Evolutionary conservation across 73 alveolate species (phyloP), one percentile per base, ranked within the genome.

Genomic region (Durusdinium trenchii): DNA sequence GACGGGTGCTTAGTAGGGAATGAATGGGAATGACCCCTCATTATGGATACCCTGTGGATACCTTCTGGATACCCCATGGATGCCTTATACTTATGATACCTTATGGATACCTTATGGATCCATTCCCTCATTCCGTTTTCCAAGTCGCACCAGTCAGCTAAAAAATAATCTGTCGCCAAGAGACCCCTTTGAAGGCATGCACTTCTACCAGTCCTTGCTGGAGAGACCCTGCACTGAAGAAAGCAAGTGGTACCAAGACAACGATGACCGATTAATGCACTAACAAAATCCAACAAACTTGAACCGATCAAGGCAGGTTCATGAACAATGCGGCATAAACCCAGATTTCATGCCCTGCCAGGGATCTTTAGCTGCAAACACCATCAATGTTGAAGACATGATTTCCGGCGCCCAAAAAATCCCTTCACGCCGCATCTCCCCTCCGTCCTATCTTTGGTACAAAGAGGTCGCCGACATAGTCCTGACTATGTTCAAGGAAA

Each of bases 391-490:
- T 32, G n/a, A n/a, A n/a, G n/a, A n/a, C 73, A 2, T 2, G 73
- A 23, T 60, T 60, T 60, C 73, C 1, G 73, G 18, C 6, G 30
- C 18, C 73, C 30, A n/a, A 57, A 16, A 57, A 16, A 60, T 60
- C 73, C 73, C 81, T 26, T 67, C 42, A 26, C 14, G 36, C 64
- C 30, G 61, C 30, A 5, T 45, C 43, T 16, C 30, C n/a, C 91
- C n/a, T n/a, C 91, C 40, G 52, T 71, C 98, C 98, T 91, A 91
- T 91, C 98, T 91, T 91, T 35, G 98, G 98, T 45, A 91, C 98
- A 42, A 91, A 91, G 30, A 91, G 78, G 60, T 91, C 98, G 54
- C 98, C 98, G 10, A 69, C 98, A 38, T 51, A 91, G 89, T 91
- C 98, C 98, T 91, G n/a, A n/a, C n/a, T n/a, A n/a, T n/a, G n/a